A percentile compares a stretch with the other conserved stretches of the same genome.
These are phyloP conservation scores for Neurospora africana DNA, from an alignment of 495 filamentous ascomycete genomes.

Conservation along the genomic window DNA sequence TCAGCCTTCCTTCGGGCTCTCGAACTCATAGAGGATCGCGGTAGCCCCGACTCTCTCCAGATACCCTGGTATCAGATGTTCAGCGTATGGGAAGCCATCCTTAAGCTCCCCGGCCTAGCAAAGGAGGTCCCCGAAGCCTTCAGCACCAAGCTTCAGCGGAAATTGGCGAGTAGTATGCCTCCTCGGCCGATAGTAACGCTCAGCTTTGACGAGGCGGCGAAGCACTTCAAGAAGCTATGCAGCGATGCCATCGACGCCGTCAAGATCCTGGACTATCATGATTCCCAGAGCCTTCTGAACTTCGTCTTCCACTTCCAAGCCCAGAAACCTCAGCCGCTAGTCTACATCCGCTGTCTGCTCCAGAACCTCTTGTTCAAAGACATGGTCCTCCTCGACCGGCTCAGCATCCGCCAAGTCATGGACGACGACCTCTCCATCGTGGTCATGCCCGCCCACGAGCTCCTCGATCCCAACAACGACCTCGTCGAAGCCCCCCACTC, in stretches of 20 bases:
- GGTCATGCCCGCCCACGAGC: conserved; percentile 57
- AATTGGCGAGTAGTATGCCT: conserved; percentile 82
- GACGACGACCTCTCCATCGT: conserved; percentile 69
- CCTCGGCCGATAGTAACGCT: conserved; percentile 80
- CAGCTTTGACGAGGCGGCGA: conserved; percentile 58
- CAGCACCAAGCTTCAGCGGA: conserved; percentile 81
- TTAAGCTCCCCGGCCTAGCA: conserved; percentile 48
- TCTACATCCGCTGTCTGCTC: conserved; percentile 74
- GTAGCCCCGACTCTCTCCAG: conserved; percentile 32
- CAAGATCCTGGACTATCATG: conserved; percentile 55
- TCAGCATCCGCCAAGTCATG: conserved; percentile 62
- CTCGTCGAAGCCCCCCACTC: conserved; percentile 66
- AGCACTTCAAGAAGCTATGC: conserved; percentile 59
- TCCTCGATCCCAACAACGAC: conserved; percentile 65
- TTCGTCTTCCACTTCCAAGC: conserved; percentile 63
- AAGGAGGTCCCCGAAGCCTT: conserved; percentile 65
- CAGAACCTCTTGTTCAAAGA: conserved; percentile 67
- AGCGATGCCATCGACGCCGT: conserved; percentile 61
- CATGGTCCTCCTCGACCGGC: conserved; percentile 51
- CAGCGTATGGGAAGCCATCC: conserved; percentile 38
- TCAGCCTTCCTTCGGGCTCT: conserved; percentile 47
- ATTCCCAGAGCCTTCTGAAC: conserved; percentile 58
- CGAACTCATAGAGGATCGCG: conserved; percentile 30
- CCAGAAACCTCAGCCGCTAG: conserved; percentile 68
- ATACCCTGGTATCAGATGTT: conserved; percentile 38